Conservation (phyloP, 2,329 filamentous ascomycete species). For the Cladosporium sp. region DNA sequence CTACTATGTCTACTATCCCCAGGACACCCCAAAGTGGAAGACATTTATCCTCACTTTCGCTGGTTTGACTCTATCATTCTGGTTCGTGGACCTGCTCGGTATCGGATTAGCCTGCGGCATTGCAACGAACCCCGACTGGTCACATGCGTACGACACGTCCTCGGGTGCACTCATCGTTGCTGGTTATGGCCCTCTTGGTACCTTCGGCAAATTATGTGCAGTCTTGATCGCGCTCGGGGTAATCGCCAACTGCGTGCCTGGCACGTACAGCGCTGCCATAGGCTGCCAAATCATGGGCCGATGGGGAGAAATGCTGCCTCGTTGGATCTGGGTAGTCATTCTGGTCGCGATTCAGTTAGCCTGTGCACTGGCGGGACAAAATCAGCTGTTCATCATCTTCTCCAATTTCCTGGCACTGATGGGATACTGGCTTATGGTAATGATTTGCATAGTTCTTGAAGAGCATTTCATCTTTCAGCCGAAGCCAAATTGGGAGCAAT, state of each 20-base stretch:
- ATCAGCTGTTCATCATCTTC: constrained; percentile 48
- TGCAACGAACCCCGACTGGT: constrained; percentile 30
- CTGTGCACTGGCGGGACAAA: constrained; percentile 48
- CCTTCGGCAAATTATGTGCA: constrained; percentile 48
- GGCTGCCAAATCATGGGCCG: constrained; percentile 46
- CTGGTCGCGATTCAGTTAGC: constrained; percentile 44
- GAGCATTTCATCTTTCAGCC: constrained; percentile 48
- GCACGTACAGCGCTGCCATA: constrained; percentile 49
- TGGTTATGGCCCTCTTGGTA: constrained; percentile 43
- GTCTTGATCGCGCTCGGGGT: constrained; percentile 47
- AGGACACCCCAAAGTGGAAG: constrained; percentile 39
- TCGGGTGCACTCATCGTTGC: constrained; percentile 45
- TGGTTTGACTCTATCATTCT: constrained; percentile 39
- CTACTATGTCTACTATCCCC: constrained; percentile 48
- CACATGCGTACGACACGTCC: constrained; percentile 38
- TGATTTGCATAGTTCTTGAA: constrained; percentile 46
- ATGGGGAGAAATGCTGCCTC: constrained; percentile 43
- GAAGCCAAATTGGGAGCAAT: constrained; percentile 44
- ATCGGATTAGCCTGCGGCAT: constrained; percentile 44
- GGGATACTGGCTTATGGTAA: constrained; percentile 50
- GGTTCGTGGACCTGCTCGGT: constrained; percentile 42
- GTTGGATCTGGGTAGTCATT: constrained; percentile 45
- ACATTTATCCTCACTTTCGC: constrained; percentile 43
- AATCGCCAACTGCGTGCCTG: constrained; percentile 49
- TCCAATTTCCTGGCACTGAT: constrained; percentile 50